phyloP scores from a whole-genome alignment of 495 filamentous ascomycete species.

The Penicillium arizonense region DNA sequence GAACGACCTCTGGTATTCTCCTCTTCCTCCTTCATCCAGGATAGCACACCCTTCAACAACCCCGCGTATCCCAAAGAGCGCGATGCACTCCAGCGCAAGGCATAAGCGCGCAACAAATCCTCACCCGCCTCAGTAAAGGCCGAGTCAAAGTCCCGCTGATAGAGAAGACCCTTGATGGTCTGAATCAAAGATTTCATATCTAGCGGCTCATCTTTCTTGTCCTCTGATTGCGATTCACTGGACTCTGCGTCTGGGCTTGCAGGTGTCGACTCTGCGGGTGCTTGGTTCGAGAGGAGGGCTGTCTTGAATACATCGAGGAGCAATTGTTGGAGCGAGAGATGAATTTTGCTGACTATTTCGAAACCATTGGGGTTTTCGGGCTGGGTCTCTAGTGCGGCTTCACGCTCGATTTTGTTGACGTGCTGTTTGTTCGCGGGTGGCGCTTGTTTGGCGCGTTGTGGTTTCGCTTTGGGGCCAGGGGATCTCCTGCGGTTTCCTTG shows the following conservation, averaged over 20 bases:
- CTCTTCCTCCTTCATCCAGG: conserved; percentile 25
- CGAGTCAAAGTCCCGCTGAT: conserved; percentile 73
- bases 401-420: conserved; percentile 11
- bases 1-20: background rate
- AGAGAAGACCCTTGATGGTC: conserved; percentile 78
- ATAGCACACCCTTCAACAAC: conserved; percentile 51
- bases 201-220: conserved; percentile 15
- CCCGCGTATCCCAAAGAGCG: conserved; percentile 76
- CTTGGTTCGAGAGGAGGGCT: conserved; percentile 43
- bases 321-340: conserved; percentile 62
- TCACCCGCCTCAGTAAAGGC: conserved; percentile 67
- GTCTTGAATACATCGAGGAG: conserved; percentile 74
- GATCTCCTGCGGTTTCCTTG: conserved; percentile 9
- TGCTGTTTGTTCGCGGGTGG: conserved; percentile 16
- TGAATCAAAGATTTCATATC: conserved; percentile 62
- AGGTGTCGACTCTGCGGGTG: conserved; percentile 7
- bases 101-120: conserved; percentile 74
- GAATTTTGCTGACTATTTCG: conserved; percentile 34
- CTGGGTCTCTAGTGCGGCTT: conserved; percentile 5
- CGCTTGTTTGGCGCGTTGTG: conserved; percentile 2
- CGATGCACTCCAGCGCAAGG: conserved; percentile 80
- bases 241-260: conserved; percentile 4
- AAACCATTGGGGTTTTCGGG: conserved; percentile 8
- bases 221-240: conserved; percentile 2
- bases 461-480: conserved; percentile 1